phyloP scores from a whole-genome alignment of 2,329 filamentous ascomycete genomes.

The Fusarium concolor region DNA sequence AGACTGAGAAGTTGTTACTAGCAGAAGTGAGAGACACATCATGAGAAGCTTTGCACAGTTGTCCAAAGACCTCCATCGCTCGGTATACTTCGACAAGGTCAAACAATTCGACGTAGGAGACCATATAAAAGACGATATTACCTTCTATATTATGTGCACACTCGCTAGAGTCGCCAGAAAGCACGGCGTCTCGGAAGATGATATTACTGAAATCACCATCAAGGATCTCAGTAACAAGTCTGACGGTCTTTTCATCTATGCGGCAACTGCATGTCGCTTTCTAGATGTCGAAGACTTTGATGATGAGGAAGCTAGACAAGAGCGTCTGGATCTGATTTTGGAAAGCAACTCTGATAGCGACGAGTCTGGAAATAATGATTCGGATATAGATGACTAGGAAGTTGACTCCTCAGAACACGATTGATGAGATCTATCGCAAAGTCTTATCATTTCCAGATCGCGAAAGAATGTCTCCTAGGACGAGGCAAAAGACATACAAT shows the following conservation, averaged over 20 bases:
- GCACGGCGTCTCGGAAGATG: no score
- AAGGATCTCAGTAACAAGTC: background rate
- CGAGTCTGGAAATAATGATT: no score
- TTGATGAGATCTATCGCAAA: conserved; percentile 18
- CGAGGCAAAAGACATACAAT: background rate
- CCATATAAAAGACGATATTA: conserved; percentile 3
- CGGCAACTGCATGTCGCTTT: conserved; percentile 15
- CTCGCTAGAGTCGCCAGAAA: no score
- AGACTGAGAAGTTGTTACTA: no score
- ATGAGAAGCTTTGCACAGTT: background rate
- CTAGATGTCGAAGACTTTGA: background rate
- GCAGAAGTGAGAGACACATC: conserved; percentile 11
- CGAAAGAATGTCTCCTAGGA: no score
- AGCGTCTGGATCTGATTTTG: background rate
- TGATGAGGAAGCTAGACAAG: background rate
- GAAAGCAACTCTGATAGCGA: background rate
- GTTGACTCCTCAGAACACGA: background rate
- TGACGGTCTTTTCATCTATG: conserved; percentile 27
- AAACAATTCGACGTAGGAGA: background rate
- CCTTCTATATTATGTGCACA: background rate
- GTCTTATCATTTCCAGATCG: background rate
- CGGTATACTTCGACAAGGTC: background rate
- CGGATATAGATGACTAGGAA: background rate
- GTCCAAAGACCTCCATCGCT: background rate
- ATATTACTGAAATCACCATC: background rate